phyloP scores from a whole-genome alignment of 352 stramenopile genomes.

The Pythium apleroticum region DNA sequence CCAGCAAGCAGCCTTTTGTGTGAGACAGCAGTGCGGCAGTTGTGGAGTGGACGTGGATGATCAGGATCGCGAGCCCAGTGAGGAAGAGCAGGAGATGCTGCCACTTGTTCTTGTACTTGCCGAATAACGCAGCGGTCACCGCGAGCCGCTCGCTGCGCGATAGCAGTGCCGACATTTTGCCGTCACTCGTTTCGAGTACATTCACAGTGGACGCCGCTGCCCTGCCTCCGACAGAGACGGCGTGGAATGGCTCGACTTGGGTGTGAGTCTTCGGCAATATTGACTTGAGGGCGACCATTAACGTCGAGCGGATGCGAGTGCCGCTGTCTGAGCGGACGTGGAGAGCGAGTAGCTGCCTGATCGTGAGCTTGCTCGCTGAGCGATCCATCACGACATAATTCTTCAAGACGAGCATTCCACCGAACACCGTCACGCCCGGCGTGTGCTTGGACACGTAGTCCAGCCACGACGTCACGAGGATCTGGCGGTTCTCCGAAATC shows the following conservation, averaged over 20 bases:
- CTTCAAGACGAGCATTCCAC: slow-evolving; percentile 8
- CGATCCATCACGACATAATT: slow-evolving; percentile 2
- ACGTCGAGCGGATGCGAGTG: not conserved
- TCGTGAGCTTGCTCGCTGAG: not conserved
- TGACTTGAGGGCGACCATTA: not conserved
- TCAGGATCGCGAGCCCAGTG: slow-evolving; percentile 13
- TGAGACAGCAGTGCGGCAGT: not conserved
- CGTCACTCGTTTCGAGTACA: not conserved
- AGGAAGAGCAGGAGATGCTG: slow-evolving; percentile 9
- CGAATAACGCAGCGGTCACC: not conserved
- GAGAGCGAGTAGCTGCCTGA: not conserved
- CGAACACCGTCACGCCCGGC: not conserved
- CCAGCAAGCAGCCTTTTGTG: slow-evolving; percentile 9
- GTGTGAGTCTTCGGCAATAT: not conserved
- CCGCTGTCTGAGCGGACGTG: not conserved
- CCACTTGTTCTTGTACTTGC: slow-evolving; percentile 3
- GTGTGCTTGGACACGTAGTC: slow-evolving; percentile 16
- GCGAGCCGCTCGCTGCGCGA: not conserved
- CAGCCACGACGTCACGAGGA: slow-evolving; percentile 26
- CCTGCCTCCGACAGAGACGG: not conserved
- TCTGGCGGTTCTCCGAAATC: slow-evolving; percentile 25
- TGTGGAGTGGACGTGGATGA: slow-evolving; percentile 16
- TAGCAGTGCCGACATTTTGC: not conserved
- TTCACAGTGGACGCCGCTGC: not conserved
- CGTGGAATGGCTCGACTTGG: not conserved